Conservation (phyloP, 2,329 filamentous ascomycete genomes). For the Esteya vermicola region DNA sequence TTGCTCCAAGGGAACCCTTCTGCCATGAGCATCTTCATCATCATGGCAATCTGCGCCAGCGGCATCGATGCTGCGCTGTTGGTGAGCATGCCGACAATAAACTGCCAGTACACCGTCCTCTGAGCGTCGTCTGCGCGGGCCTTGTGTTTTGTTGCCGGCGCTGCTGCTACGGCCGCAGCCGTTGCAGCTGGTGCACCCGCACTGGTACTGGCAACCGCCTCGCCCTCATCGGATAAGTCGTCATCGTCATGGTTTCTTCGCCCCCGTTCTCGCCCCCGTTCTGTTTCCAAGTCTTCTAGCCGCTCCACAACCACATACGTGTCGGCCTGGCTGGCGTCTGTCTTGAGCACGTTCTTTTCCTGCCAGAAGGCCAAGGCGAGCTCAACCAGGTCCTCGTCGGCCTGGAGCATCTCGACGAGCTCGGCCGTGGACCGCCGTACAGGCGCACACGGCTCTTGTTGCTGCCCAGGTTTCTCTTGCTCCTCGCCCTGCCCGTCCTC, state of each 20-base stretch:
- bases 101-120: constrained; percentile 67
- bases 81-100: constrained; percentile 88
- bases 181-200: constrained; percentile 12
- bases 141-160: too few relatives aligned
- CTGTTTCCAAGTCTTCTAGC: too few relatives aligned
- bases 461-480: constrained; percentile 12
- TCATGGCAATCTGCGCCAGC: constrained; percentile 70
- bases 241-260: neutral
- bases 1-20: constrained; percentile 82
- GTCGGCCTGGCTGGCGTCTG: constrained; percentile 21
- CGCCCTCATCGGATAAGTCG: constrained; percentile 8
- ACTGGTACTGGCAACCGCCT: constrained; percentile 1
- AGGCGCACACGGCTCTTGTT: constrained; percentile 15
- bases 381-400: constrained; percentile 59
- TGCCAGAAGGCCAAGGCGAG: constrained; percentile 59
- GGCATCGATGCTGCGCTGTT: constrained; percentile 75
- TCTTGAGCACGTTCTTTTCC: constrained; percentile 48
- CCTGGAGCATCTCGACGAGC: constrained; percentile 42
- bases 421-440: constrained; percentile 34
- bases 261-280: too few relatives aligned
- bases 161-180: constrained; percentile 20
- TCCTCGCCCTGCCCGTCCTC: constrained; percentile 21
- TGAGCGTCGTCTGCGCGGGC: constrained; percentile 40
- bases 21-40: constrained; percentile 83
- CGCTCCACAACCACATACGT: constrained; percentile 57